Conservation (phyloP, 148 eudicot genomes). For the Salicornia ramosissima region DNA sequence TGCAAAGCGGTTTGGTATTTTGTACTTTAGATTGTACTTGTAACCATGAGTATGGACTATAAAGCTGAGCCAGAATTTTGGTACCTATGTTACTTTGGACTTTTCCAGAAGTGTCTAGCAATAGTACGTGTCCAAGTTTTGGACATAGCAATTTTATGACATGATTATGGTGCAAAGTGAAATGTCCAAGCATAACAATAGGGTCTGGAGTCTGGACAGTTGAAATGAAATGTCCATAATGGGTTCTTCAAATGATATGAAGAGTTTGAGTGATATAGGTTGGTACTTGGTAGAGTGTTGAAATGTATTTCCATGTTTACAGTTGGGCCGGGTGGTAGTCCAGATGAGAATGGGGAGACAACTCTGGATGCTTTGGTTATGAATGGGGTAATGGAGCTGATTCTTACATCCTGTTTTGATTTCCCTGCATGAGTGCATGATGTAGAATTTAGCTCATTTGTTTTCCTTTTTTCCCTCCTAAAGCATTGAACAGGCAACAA, state of each 20-base stretch:
- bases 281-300: slow-evolving; percentile 6
- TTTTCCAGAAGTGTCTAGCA: too few species aligned
- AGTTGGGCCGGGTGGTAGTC: slow-evolving; percentile 99
- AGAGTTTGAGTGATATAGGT: too few species aligned
- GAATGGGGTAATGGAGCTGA: slow-evolving; percentile 70
- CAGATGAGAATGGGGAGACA: slow-evolving; percentile 95
- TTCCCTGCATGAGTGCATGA: slow-evolving; percentile 6
- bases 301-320: slow-evolving; percentile 16
- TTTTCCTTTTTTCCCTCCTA: slow-evolving; percentile 29
- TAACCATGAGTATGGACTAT: neutral
- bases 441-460: slow-evolving; percentile 6
- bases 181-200: too few species aligned
- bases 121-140: too few species aligned
- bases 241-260: too few species aligned
- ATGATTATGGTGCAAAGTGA: too few species aligned
- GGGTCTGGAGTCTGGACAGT: too few species aligned
- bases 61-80: neutral
- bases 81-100: too few species aligned
- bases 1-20: too few species aligned
- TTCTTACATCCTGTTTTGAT: neutral
- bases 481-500: slow-evolving; percentile 69
- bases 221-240: too few species aligned
- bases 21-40: neutral
- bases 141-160: too few species aligned
- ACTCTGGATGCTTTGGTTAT: slow-evolving; percentile 87